These are phyloP conservation scores for Trichoderma sp. DNA, from an alignment of 2,329 filamentous ascomycete genomes.

Conservation along the genomic window DNA sequence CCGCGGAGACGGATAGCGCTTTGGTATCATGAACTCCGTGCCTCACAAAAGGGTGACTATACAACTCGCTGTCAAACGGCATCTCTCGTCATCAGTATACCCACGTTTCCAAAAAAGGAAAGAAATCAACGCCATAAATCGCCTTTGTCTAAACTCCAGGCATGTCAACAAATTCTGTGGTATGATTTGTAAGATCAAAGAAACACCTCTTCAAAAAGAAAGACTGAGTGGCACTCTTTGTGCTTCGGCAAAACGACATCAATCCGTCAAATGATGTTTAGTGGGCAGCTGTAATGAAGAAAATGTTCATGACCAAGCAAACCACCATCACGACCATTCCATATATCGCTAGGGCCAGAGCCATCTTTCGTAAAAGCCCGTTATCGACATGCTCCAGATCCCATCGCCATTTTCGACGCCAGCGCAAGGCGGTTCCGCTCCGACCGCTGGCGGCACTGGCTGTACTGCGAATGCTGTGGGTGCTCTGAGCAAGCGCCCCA, in stretches of 20 bases:
- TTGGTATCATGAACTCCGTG: background rate
- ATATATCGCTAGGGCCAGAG: conserved; percentile 77
- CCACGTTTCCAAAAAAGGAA: background rate
- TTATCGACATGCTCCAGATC: conserved; percentile 65
- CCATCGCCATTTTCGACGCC: conserved; percentile 60
- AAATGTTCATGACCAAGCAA: conserved; percentile 81
- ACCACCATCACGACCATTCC: conserved; percentile 86
- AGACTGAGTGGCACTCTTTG: background rate
- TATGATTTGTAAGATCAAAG: background rate
- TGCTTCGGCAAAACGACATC: background rate
- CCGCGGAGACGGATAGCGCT: background rate
- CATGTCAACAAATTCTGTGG: conserved; percentile 20
- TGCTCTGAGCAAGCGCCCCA: conserved; percentile 47
- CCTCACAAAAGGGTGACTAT: background rate
- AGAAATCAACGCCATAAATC: conserved; percentile 22
- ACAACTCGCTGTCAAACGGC: background rate
- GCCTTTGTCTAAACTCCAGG: conserved; percentile 29
- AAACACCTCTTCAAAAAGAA: background rate
- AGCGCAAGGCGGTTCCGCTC: conserved; percentile 46
- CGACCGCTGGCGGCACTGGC: conserved; percentile 39
- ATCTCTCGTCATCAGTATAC: background rate
- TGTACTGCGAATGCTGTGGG: conserved; percentile 46
- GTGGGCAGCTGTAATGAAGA: conserved; percentile 66
- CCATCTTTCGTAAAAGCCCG: conserved; percentile 67
- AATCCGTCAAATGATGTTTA: conserved; percentile 37